phyloP scores from a whole-genome alignment of 106 monocot genomes.

The Acorus gramineus region DNA sequence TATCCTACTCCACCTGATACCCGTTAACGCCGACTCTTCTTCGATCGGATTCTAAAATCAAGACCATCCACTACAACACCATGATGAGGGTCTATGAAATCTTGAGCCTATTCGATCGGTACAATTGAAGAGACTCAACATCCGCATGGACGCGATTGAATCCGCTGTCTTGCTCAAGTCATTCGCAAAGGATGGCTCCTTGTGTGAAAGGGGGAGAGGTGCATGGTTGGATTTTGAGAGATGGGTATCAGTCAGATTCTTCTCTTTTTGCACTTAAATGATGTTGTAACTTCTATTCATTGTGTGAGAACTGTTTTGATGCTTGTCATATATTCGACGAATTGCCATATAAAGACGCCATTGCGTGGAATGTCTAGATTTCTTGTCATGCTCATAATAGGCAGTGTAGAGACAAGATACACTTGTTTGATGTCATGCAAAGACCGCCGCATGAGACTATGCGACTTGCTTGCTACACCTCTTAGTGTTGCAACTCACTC shows the following conservation, averaged over 20 bases:
- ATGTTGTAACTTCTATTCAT: conserved; percentile 49
- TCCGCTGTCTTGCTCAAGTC: conserved; percentile 51
- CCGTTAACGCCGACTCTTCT: conserved; percentile 11
- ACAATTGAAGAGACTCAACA: conserved; percentile 22
- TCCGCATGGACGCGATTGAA: conserved; percentile 32
- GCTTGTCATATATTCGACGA: conserved; percentile 41
- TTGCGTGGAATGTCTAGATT: conserved; percentile 74
- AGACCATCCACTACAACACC: conserved; percentile 30
- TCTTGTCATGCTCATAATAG: conserved; percentile 34
- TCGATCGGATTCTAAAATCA: conserved; percentile 17
- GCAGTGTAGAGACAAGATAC: conserved; percentile 42
- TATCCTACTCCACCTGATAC: conserved; percentile 18
- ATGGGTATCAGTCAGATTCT: conserved; percentile 47
- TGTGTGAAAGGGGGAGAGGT: conserved; percentile 36
- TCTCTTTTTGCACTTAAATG: conserved; percentile 45
- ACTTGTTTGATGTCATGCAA: conserved; percentile 61
- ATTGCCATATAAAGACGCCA: conserved; percentile 43
- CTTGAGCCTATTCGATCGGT: conserved; percentile 34
- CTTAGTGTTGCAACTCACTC: conserved; percentile 55
- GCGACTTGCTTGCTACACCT: conserved; percentile 75
- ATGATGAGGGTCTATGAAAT: conserved; percentile 31
- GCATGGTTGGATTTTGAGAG: conserved; percentile 36
- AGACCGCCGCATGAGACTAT: conserved; percentile 18
- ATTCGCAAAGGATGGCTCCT: conserved; percentile 14
- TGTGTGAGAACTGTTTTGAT: conserved; percentile 16